A percentile compares a stretch with the other conserved stretches of the same genome.
These are phyloP conservation scores for Carex pumila DNA, from an alignment of 176 grass and related monocot genomes.

Conservation along the genomic window DNA sequence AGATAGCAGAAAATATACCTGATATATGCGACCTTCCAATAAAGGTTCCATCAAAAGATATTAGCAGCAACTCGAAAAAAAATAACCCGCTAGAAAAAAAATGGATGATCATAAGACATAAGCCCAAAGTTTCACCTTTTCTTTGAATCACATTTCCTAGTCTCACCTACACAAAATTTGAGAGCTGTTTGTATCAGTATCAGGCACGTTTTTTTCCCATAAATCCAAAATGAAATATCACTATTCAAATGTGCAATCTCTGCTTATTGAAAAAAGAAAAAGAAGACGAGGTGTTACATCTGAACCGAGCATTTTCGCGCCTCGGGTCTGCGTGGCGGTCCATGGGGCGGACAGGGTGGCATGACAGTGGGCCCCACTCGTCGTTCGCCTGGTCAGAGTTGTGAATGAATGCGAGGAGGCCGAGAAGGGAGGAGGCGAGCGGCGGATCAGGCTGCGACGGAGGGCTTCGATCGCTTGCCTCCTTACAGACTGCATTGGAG, in stretches of 20 bases:
- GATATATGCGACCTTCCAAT: slow-evolving; percentile 15
- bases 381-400: not conserved
- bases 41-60: slow-evolving; percentile 3
- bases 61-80: not conserved
- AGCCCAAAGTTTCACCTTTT: slow-evolving; percentile 18
- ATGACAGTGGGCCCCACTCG: not conserved
- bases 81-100: not conserved
- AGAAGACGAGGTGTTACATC: not conserved
- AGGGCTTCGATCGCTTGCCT: not conserved
- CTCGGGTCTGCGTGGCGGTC: slow-evolving; percentile 7
- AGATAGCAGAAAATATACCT: not conserved
- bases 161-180: slow-evolving; percentile 9
- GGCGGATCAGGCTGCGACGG: not conserved
- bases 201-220: not conserved
- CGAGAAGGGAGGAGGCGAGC: not conserved
- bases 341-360: slow-evolving; percentile 2
- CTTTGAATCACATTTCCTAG: slow-evolving; percentile 24
- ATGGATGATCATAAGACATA: not conserved
- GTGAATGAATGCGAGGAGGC: not conserved
- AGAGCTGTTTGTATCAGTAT: not conserved
- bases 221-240: not conserved
- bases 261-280: not conserved
- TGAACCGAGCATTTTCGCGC: slow-evolving; percentile 15
- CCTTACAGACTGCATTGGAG: not conserved
- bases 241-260: not conserved